phyloP scores from a whole-genome alignment of 164 flowering plant genomes.

The Cinnamomum micranthum region DNA sequence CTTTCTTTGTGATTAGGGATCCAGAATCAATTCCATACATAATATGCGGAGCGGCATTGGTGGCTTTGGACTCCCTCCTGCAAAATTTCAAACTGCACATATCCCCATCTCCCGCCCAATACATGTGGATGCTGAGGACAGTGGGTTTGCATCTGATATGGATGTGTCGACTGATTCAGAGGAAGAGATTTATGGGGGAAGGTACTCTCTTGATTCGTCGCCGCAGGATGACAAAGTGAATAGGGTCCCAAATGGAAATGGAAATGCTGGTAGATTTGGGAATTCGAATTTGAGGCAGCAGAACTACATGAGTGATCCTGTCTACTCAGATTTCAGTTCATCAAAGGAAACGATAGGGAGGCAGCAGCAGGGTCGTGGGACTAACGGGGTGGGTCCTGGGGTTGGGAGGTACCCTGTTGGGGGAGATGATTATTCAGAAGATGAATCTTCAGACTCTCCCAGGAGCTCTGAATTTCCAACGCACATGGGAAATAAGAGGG shows the following conservation, averaged over 20 bases:
- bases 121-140: conserved; percentile 33
- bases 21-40: conserved; percentile 30
- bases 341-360: conserved; percentile 19
- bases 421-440: conserved; percentile 45
- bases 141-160: conserved; percentile 58
- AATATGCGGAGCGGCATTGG: conserved; percentile 27
- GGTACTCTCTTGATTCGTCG: conserved; percentile 54
- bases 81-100: conserved; percentile 65
- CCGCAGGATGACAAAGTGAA: conserved; percentile 34
- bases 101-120: conserved; percentile 36
- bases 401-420: conserved; percentile 34
- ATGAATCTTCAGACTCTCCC: conserved; percentile 67
- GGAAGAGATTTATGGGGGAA: conserved; percentile 53
- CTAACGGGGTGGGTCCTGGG: conserved; percentile 22
- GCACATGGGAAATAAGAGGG: conserved; percentile 35
- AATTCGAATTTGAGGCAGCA: conserved; percentile 14
- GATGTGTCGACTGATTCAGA: conserved; percentile 57
- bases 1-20: conserved; percentile 19
- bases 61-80: conserved; percentile 59
- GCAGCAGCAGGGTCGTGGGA: conserved; percentile 5
- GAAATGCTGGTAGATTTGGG: conserved; percentile 12
- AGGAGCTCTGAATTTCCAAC: conserved; percentile 68
- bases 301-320: conserved; percentile 21
- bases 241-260: conserved; percentile 19
- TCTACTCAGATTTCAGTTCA: conserved; percentile 33